Base-by-base conservation (phyloP, 352 stramenopile species). In the Globisporangium camurandrum region DNA sequence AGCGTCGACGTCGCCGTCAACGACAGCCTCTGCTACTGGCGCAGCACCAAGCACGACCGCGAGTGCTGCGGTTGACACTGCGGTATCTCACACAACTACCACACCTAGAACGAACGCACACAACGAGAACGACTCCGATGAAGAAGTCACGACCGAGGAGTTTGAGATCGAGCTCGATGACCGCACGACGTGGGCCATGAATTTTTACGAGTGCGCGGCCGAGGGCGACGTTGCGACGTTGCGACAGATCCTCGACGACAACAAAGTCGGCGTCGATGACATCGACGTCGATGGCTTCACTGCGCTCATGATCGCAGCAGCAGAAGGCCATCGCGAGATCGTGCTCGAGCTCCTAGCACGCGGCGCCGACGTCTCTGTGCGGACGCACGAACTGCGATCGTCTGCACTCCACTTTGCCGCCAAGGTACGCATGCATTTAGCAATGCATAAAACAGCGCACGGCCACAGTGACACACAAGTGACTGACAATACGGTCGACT, bases 241-340 rank as follows among this genome's bases (percentile, higher is more conserved):
- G 0, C 64, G 74, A 31, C 62, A 73, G 39, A 77, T 89, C 42
- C 50, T 86, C 46, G 78, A 90, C 37, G 70, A 71, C 24, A 59
- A 67, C 41, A 65, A 64, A 43, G 75, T 87, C 23, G 57, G 62
- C 28, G 54, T 88, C 36, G 71, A 93, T 51, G 76, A 84, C 47
- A 67, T 86, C 47, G 81, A 93, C 62, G 78, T 88, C 23, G 81
- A 93, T 48, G 81, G 81, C 49, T 93, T 93, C 61, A 86, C 81
- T 27, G 81, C 81, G 45, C 67, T 93, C 39, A 89, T 93, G 81
- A 83, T 93, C 45, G 78, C 81, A 6, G 68, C 78, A 2, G 81
- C 81, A 10, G 81, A 93, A 54, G 81, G 78, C 39, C 78, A 88
- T 49, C 45, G 59, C 9, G 57, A 65, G 12, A 63, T 93, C 16